These are phyloP conservation scores for Beauveria sp. DNA, from an alignment of 2,329 filamentous ascomycete species.

Conservation along the genomic window DNA sequence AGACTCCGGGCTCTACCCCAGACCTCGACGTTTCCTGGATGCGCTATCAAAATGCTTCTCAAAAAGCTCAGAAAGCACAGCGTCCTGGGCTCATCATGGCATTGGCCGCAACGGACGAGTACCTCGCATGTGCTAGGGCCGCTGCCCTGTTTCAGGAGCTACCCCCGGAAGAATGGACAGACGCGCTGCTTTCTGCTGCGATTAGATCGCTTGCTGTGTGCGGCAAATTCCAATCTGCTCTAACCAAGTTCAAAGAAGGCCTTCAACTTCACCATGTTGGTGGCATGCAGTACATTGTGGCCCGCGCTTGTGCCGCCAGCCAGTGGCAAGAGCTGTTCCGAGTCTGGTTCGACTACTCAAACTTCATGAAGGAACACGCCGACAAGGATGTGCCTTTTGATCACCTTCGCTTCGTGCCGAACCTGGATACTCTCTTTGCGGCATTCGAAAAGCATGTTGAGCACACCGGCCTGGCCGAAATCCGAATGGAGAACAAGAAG, in stretches of 20 bases:
- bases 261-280: conserved; percentile 27
- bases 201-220: conserved; percentile 35
- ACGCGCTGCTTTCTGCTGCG: conserved; percentile 31
- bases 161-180: conserved; percentile 30
- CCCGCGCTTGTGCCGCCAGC: conserved; percentile 29
- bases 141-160: conserved; percentile 36
- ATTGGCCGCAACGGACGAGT: conserved; percentile 34
- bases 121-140: conserved; percentile 38
- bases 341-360: conserved; percentile 30
- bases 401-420: conserved; percentile 20
- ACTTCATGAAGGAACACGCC: conserved; percentile 6
- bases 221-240: conserved; percentile 30
- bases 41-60: conserved; percentile 31
- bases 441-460: conserved; percentile 27
- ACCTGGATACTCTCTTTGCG: conserved; percentile 25
- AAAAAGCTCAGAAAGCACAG: conserved; percentile 21
- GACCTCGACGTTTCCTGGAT: conserved; percentile 26
- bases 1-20: neutral
- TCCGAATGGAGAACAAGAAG: conserved; percentile 18
- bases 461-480: conserved; percentile 18
- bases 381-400: conserved; percentile 13
- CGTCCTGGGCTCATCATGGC: conserved; percentile 31
- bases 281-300: conserved; percentile 38
- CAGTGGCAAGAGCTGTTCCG: conserved; percentile 30
- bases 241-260: conserved; percentile 32